Evolutionary conservation across 2,329 filamentous ascomycete species (phyloP).

Genomic region (Botrytis byssoidea): DNA sequence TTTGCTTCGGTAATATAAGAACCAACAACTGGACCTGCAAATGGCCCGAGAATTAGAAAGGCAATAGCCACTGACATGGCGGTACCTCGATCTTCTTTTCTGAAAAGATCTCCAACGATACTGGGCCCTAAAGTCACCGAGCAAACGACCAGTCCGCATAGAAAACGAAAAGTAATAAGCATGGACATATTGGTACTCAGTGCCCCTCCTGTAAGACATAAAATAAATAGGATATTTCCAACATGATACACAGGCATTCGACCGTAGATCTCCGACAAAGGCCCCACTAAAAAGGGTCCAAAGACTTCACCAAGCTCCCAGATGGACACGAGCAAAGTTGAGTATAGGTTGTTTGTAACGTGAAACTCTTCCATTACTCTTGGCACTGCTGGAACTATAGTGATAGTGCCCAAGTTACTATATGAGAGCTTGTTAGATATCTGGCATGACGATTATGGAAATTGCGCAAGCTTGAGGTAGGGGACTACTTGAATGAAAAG

Average conservation of each 20-base stretch:
- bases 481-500: background rate
- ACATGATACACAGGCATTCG: slow-evolving; percentile 4
- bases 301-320: slow-evolving; percentile 16
- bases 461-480: too few relatives aligned
- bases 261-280: background rate
- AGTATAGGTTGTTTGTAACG: slow-evolving; percentile 1
- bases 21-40: slow-evolving; percentile 36
- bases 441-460: background rate
- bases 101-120: slow-evolving; percentile 14
- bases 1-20: slow-evolving; percentile 38
- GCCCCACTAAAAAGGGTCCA: background rate
- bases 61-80: slow-evolving; percentile 16
- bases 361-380: slow-evolving; percentile 9
- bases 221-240: background rate
- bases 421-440: background rate
- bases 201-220: background rate
- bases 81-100: slow-evolving; percentile 12
- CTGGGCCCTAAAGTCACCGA: background rate
- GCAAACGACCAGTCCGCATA: background rate
- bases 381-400: slow-evolving; percentile 3
- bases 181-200: background rate
- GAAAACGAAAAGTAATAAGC: slow-evolving; percentile 8
- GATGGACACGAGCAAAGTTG: slow-evolving; percentile 9
- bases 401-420: slow-evolving; percentile 13
- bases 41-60: slow-evolving; percentile 35